Conservation (phyloP, 2,329 filamentous ascomycete genomes). For the Paracamarosporium sp. region DNA sequence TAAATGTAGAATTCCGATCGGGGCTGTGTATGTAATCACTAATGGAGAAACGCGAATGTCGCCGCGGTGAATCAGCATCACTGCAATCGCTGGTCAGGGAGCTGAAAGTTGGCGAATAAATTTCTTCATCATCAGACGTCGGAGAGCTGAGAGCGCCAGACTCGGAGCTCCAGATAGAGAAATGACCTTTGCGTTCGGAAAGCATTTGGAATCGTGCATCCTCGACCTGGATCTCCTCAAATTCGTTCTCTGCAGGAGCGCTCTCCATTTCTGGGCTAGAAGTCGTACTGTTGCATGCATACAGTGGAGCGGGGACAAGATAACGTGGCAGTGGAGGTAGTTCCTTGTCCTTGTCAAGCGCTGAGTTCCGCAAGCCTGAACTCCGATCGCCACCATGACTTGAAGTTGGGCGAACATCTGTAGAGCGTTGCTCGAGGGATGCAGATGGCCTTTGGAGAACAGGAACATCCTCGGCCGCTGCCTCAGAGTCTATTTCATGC, state of each 20-base stretch:
- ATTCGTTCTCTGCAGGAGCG: constrained; percentile 6
- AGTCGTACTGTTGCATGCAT: constrained; percentile 25
- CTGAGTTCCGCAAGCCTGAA: constrained; percentile 19
- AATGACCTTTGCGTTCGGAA: constrained; percentile 36
- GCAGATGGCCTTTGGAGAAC: constrained; percentile 25
- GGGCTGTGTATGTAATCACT: constrained; percentile 11
- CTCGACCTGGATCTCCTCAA: constrained; percentile 16
- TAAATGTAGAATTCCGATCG: background rate
- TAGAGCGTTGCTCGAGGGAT: constrained; percentile 20
- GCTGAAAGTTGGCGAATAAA: constrained; percentile 42
- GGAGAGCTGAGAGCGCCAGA: constrained; percentile 31
- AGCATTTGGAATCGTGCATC: constrained; percentile 19
- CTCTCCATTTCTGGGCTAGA: constrained; percentile 15
- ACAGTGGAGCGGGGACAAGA: constrained; percentile 36
- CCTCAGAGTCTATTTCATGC: constrained; percentile 16
- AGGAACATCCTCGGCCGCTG: constrained; percentile 25
- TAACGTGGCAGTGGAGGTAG: constrained; percentile 40
- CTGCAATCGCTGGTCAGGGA: constrained; percentile 40
- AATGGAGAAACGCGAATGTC: constrained; percentile 28
- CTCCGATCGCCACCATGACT: constrained; percentile 29
- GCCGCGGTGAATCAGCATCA: constrained; percentile 27
- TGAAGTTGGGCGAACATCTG: constrained; percentile 34
- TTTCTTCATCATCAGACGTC: constrained; percentile 32
- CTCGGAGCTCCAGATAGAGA: constrained; percentile 41
- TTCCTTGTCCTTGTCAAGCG: constrained; percentile 40